phyloP scores from a whole-genome alignment of 768 basidiomycete genomes.

The Boletellus sp. region DNA sequence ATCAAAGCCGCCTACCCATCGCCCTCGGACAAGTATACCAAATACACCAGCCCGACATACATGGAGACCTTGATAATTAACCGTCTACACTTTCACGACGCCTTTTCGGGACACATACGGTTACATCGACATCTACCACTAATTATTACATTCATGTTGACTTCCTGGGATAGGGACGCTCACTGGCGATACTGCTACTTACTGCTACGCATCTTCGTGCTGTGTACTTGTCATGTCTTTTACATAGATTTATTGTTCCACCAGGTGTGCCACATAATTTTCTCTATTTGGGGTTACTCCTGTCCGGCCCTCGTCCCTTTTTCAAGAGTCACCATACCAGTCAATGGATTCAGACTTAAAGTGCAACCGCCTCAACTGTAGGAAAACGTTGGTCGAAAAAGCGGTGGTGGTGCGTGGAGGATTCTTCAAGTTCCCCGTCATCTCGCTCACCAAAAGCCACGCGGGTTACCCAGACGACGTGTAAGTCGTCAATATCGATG shows the following conservation, averaged over 20 bases:
- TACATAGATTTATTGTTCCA: conserved; percentile 14
- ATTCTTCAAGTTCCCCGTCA: background rate
- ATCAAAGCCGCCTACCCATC: conserved; percentile 52
- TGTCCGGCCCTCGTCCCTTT: background rate
- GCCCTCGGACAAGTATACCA: conserved; percentile 38
- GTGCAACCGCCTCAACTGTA: conserved; percentile 77
- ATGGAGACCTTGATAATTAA: conserved; percentile 58
- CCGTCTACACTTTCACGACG: conserved; percentile 13
- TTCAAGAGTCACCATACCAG: background rate
- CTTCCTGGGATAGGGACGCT: conserved; percentile 26
- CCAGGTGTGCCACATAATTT: background rate
- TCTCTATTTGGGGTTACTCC: conserved; percentile 13
- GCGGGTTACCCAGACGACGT: conserved; percentile 45
- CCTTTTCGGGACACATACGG: conserved; percentile 17
- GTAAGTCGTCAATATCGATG: conserved; percentile 31
- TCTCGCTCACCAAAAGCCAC: conserved; percentile 12
- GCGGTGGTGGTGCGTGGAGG: conserved; percentile 74
- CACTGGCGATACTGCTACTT: conserved; percentile 18
- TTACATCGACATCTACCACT: conserved; percentile 16
- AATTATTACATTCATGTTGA: conserved; percentile 31
- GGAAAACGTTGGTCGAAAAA: conserved; percentile 64
- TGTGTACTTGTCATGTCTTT: conserved; percentile 26
- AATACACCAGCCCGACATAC: conserved; percentile 49
- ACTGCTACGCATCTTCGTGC: conserved; percentile 19
- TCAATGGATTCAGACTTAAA: conserved; percentile 72